Conservation (phyloP, 2,329 filamentous ascomycete species). For the Clonostachys chloroleuca region DNA sequence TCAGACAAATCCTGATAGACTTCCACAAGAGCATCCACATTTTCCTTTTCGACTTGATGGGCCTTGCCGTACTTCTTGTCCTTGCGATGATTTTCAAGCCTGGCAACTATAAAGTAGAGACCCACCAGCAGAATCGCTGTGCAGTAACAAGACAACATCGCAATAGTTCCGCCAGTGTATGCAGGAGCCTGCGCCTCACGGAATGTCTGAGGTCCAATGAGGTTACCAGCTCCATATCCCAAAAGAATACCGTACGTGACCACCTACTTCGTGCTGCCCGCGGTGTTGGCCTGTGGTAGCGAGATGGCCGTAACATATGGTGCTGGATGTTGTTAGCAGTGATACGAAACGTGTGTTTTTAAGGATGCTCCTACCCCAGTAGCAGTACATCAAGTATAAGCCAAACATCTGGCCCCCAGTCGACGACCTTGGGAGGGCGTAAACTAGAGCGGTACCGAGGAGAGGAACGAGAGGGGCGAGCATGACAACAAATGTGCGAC, state of each 20-base stretch:
- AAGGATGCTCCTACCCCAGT: not conserved
- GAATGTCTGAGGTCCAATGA: slow-evolving; percentile 6
- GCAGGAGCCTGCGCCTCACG: not conserved
- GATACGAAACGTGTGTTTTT: slow-evolving; percentile 3
- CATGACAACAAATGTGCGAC: not conserved
- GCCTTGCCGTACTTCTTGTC: not conserved
- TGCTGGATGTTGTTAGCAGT: slow-evolving; percentile 6
- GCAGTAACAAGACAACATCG: slow-evolving; percentile 38
- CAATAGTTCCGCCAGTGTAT: slow-evolving; percentile 35
- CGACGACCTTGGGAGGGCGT: not conserved
- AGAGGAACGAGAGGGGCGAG: not conserved
- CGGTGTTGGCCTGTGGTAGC: slow-evolving; percentile 39
- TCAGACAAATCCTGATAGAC: not conserved
- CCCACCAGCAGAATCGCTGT: slow-evolving; percentile 1
- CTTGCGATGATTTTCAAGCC: not conserved
- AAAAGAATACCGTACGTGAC: slow-evolving; percentile 5
- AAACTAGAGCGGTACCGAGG: not conserved
- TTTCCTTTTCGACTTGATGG: not conserved
- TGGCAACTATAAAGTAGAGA: not conserved
- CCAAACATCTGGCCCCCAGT: not conserved
- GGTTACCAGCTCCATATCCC: slow-evolving; percentile 4
- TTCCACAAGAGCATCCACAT: not conserved
- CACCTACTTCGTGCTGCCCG: slow-evolving; percentile 8
- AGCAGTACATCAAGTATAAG: slow-evolving; percentile 1
- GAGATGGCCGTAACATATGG: slow-evolving; percentile 47